Conservation (phyloP, 2,329 filamentous ascomycete species). For the Ophiostoma tasmaniense region DNA sequence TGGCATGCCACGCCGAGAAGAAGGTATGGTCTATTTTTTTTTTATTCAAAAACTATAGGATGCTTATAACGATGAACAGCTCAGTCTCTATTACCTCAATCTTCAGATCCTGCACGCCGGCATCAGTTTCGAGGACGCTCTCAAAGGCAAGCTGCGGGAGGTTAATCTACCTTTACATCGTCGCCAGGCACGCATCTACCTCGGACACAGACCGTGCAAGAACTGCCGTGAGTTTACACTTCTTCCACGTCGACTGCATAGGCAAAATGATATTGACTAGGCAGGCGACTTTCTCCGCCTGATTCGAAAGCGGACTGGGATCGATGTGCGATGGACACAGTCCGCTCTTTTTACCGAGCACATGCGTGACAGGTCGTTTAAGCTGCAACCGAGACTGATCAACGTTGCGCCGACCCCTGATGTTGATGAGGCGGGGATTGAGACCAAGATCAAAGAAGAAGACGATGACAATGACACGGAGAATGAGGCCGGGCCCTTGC, state of each 20-base stretch:
- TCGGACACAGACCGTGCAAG: constrained; percentile 19
- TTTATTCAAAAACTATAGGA: background rate
- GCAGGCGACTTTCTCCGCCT: constrained; percentile 12
- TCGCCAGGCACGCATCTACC: constrained; percentile 10
- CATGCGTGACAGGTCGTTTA: background rate
- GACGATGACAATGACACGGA: background rate
- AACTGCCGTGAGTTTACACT: constrained; percentile 16
- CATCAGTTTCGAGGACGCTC: constrained; percentile 5
- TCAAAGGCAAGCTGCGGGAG: constrained; percentile 9
- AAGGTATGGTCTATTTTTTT: constrained; percentile 13
- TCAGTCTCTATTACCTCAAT: constrained; percentile 15
- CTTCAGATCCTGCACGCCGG: constrained; percentile 9
- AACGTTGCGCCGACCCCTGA: background rate
- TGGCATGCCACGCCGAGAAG: constrained; percentile 19
- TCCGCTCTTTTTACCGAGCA: constrained; percentile 10
- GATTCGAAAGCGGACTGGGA: constrained; percentile 3
- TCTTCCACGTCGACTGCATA: no score
- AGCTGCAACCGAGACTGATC: background rate
- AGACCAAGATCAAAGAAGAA: background rate
- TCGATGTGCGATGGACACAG: constrained; percentile 3
- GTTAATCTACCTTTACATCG: constrained; percentile 5
- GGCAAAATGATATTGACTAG: background rate
- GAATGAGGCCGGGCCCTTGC: background rate
- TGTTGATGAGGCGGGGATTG: background rate
- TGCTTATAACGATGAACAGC: background rate